These are phyloP conservation scores for Pseudogymnoascus sp. DNA, from an alignment of 2,329 filamentous ascomycete genomes.

Conservation along the genomic window DNA sequence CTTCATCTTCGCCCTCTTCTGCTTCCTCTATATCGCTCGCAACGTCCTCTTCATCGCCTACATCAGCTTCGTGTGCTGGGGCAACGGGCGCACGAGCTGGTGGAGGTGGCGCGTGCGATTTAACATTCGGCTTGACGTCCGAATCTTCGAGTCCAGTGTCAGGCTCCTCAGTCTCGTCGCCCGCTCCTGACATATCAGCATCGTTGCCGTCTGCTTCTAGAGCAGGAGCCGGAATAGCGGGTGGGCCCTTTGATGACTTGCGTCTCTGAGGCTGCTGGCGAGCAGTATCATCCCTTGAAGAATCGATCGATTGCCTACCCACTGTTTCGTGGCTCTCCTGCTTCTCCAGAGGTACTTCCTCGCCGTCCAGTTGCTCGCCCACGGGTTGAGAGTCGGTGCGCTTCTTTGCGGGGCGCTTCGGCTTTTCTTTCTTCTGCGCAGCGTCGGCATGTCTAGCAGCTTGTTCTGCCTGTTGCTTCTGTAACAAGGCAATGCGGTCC, in stretches of 20 bases:
- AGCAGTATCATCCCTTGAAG: conserved; percentile 32
- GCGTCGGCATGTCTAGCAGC: conserved; percentile 74
- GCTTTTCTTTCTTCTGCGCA: conserved; percentile 76
- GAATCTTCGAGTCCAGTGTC: conserved; percentile 67
- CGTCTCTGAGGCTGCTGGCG: conserved; percentile 41
- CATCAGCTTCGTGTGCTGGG: conserved; percentile 32
- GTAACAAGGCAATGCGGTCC: conserved; percentile 86
- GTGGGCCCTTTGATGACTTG: conserved; percentile 43
- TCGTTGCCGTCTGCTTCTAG: conserved; percentile 50
- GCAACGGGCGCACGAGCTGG: conserved; percentile 34
- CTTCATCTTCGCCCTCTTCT: conserved; percentile 58
- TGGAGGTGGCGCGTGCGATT: conserved; percentile 26
- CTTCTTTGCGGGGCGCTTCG: conserved; percentile 70
- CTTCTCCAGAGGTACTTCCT: conserved; percentile 37
- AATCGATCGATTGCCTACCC: conserved; percentile 45
- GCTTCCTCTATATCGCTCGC: conserved; percentile 39
- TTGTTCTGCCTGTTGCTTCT: conserved; percentile 89
- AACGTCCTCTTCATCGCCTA: conserved; percentile 40
- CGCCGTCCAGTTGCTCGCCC: conserved; percentile 31
- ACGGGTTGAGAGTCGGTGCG: conserved; percentile 41
- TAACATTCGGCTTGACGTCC: conserved; percentile 45
- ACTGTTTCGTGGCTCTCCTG: conserved; percentile 41
- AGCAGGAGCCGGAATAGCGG: conserved; percentile 17
- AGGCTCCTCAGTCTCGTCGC: conserved; percentile 55
- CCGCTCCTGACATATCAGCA: conserved; percentile 57